Conservation (phyloP, 805 yeast species). For the Zygotorulaspora danielsina region DNA sequence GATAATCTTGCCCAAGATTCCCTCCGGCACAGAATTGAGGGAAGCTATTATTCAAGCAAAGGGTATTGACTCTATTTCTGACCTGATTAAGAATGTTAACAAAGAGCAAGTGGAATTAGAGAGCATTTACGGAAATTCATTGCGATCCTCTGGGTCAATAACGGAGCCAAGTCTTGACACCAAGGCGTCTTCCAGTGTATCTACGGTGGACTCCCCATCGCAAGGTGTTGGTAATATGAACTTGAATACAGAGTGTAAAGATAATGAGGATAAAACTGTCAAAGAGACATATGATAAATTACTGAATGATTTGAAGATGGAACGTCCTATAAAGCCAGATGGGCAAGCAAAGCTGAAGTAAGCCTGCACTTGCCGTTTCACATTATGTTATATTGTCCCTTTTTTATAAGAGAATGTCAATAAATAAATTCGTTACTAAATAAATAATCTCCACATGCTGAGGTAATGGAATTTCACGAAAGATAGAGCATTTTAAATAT, state of each 20-base stretch:
- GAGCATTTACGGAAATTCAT: constrained; percentile 40
- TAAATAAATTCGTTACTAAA: too few species aligned
- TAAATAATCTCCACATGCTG: too few species aligned
- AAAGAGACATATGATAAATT: constrained; percentile 71
- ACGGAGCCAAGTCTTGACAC: constrained; percentile 2
- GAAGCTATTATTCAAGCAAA: constrained; percentile 64
- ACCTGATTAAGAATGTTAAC: constrained; percentile 61
- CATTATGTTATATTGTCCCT: too few species aligned
- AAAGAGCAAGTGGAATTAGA: constrained; percentile 49
- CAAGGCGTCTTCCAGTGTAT: constrained; percentile 1
- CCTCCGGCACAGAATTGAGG: constrained; percentile 46
- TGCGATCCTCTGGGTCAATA: constrained; percentile 4
- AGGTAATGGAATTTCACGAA: too few species aligned
- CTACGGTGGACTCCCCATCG: constrained; percentile 1
- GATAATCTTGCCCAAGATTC: constrained; percentile 36
- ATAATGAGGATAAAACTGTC: constrained; percentile 40
- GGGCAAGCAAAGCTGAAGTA: not conserved
- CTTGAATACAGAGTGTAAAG: constrained; percentile 13
- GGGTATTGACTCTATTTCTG: constrained; percentile 66
- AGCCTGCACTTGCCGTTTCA: too few species aligned
- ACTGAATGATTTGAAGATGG: constrained; percentile 56
- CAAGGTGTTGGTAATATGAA: not conserved
- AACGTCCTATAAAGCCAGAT: constrained; percentile 10
- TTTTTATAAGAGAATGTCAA: too few species aligned
- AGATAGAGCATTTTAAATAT: constrained; percentile 12